A percentile compares a stretch with the other conserved stretches of the same genome.
Conservation (phyloP, 2,329 filamentous ascomycete species). For the Calonectria multiphialidica region DNA sequence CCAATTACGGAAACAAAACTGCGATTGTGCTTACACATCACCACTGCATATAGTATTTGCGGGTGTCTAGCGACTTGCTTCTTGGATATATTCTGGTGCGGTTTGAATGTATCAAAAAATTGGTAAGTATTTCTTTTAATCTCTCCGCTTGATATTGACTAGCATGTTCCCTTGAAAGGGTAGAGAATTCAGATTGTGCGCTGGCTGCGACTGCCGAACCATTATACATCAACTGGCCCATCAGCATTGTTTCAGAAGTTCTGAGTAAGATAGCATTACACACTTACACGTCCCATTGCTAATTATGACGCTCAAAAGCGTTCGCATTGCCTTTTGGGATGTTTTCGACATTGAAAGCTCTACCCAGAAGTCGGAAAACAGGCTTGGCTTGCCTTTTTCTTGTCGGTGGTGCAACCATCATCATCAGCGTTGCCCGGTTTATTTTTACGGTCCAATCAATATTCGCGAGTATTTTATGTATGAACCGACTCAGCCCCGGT, state of each 20-base stretch:
- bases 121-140: neutral
- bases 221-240: neutral
- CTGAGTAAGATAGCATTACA: neutral
- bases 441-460: neutral
- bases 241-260: neutral
- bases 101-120: neutral
- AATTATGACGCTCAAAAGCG: neutral
- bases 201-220: neutral
- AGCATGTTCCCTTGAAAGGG: neutral
- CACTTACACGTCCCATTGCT: neutral
- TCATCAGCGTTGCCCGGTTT: neutral
- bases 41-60: neutral
- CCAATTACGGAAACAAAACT: neutral
- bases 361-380: neutral
- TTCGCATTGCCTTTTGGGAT: neutral
- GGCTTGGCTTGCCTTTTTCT: neutral
- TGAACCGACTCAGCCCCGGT: neutral
- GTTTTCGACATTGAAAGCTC: neutral
- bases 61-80: neutral
- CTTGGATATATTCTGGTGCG: neutral
- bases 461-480: neutral
- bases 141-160: neutral
- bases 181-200: neutral
- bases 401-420: neutral
- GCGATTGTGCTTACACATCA: neutral